Conservation (phyloP, 768 basidiomycete species). For the Mycena indigotica region DNA sequence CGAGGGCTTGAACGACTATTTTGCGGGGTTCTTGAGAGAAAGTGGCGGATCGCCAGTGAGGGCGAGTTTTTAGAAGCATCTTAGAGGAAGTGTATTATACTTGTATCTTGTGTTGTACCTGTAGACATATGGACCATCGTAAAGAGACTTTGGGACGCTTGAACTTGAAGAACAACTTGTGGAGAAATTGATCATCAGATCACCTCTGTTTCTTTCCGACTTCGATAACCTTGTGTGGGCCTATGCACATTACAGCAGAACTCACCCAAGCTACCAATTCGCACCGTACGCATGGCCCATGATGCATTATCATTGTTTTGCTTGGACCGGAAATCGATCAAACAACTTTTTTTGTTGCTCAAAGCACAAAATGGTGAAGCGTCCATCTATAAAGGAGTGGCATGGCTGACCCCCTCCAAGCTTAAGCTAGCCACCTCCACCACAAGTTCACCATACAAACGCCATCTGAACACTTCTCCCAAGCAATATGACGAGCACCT, state of each 20-base stretch:
- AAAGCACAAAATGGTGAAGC: too few species aligned
- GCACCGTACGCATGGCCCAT: too few species aligned
- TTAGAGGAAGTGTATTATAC: not conserved
- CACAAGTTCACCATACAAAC: not conserved
- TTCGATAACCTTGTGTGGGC: too few species aligned
- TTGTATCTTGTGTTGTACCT: not conserved
- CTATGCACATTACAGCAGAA: too few species aligned
- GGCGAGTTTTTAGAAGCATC: slow-evolving; percentile 3
- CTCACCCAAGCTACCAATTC: too few species aligned
- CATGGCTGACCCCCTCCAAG: not conserved
- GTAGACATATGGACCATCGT: not conserved
- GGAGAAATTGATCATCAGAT: too few species aligned
- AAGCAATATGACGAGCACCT: not conserved
- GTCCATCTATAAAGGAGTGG: not conserved
- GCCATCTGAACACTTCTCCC: not conserved
- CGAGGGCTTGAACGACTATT: slow-evolving; percentile 21
- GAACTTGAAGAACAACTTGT: too few species aligned
- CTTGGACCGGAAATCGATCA: too few species aligned
- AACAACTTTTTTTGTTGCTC: too few species aligned
- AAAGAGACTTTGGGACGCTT: too few species aligned
- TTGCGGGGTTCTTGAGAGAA: slow-evolving; percentile 19
- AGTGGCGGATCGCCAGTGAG: not conserved
- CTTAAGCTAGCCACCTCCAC: not conserved
- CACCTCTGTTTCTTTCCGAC: too few species aligned
- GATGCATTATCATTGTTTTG: too few species aligned